These are phyloP conservation scores for Schizonepeta tenuifolia DNA, from an alignment of 257 asterid species.

Conservation along the genomic window DNA sequence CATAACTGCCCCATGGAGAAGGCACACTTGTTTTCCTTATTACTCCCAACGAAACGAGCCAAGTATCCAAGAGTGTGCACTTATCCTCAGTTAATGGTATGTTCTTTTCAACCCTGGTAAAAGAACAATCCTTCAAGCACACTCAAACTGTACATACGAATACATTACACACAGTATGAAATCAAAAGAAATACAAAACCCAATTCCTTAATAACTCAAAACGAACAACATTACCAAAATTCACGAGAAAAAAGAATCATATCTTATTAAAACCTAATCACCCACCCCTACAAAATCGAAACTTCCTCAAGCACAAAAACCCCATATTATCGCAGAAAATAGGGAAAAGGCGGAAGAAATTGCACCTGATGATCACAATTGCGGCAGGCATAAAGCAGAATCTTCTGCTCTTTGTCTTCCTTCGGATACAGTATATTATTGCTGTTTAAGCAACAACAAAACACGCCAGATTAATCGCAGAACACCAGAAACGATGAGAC, in stretches of 20 bases:
- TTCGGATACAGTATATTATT: constrained; percentile 81
- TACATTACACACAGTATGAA: not conserved
- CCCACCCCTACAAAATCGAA: not conserved
- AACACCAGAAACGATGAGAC: not conserved
- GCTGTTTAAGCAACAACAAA: constrained; percentile 38
- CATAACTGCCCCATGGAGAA: not conserved
- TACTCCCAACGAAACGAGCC: not conserved
- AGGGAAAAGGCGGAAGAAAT: not conserved
- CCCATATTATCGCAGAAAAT: not conserved
- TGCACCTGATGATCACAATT: constrained; percentile 90
- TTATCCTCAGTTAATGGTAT: not conserved
- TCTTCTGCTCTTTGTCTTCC: constrained; percentile 82
- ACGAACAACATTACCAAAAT: too few relatives aligned
- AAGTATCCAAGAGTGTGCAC: not conserved
- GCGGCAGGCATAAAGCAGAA: constrained; percentile 86
- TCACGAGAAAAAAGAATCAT: not conserved
- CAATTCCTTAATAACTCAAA: not conserved
- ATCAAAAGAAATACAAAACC: not conserved
- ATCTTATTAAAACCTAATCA: not conserved
- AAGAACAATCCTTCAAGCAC: not conserved
- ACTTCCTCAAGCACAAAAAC: not conserved
- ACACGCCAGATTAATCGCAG: not conserved
- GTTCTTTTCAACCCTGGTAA: not conserved
- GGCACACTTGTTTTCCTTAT: not conserved
- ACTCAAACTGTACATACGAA: not conserved